Percentiles rank a stretch among this genome's conserved stretches.
Evolutionary conservation across 2,329 filamentous ascomycete species (phyloP).

Genomic region (Whalleya microplaca): DNA sequence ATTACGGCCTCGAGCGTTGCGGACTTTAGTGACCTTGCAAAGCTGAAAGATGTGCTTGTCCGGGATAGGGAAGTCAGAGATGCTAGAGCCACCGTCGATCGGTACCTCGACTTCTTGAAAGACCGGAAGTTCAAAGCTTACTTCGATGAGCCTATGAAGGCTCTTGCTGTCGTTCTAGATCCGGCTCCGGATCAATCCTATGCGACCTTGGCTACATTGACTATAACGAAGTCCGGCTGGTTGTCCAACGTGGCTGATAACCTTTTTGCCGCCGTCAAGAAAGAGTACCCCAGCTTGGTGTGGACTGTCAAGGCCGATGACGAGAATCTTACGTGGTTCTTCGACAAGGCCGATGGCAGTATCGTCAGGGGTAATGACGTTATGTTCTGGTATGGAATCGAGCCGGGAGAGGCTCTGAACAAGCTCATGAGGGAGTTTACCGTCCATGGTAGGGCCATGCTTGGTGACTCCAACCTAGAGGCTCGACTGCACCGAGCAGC

Average conservation of each 20-base stretch:
- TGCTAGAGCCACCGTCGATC: constrained; percentile 80
- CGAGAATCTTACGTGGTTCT: constrained; percentile 98
- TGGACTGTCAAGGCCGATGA: constrained; percentile 98
- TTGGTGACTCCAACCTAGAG: constrained; percentile 87
- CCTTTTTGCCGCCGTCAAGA: constrained; percentile 90
- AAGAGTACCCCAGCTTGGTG: constrained; percentile 86
- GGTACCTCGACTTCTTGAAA: constrained; percentile 80
- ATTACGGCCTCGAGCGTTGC: constrained; percentile 71
- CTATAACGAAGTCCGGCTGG: constrained; percentile 93
- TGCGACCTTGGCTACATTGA: constrained; percentile 86
- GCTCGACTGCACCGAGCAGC: constrained; percentile 81
- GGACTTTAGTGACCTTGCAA: constrained; percentile 75
- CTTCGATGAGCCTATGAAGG: constrained; percentile 93
- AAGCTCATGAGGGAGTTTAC: constrained; percentile 85
- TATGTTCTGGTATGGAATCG: constrained; percentile 94
- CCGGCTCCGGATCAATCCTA: constrained; percentile 67
- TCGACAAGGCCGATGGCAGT: constrained; percentile 94
- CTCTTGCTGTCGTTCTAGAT: constrained; percentile 85
- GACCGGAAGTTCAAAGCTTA: constrained; percentile 86
- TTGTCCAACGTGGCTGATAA: constrained; percentile 94
- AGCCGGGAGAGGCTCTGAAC: constrained; percentile 78
- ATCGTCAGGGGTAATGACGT: constrained; percentile 84
- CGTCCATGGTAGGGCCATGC: constrained; percentile 80
- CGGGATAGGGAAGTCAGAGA: constrained; percentile 82
- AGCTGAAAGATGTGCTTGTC: constrained; percentile 81